A percentile compares a stretch with the other conserved stretches of the same genome.
Conservation (phyloP, 75 land plant genomes). For the Sequoia sempervirens region DNA sequence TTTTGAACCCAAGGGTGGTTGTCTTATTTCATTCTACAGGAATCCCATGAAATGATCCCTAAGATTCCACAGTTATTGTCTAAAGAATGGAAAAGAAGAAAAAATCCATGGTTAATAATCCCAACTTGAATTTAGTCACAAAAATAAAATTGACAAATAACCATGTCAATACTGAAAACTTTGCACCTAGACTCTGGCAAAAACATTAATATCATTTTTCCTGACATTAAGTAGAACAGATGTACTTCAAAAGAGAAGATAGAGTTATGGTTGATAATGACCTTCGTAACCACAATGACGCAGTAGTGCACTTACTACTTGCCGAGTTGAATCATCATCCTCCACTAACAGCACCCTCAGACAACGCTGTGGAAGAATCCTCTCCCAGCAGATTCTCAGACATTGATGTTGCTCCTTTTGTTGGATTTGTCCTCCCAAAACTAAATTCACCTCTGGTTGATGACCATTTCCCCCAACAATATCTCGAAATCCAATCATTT, state of each 20-base stretch:
- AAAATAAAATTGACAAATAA: neutral
- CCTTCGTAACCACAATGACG: slow-evolving; percentile 72
- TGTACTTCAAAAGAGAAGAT: neutral
- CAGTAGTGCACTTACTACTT: slow-evolving; percentile 61
- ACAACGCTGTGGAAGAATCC: slow-evolving; percentile 33
- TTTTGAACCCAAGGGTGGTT: too few relatives aligned
- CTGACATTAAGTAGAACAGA: neutral
- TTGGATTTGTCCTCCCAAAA: neutral
- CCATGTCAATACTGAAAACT: neutral
- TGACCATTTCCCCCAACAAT: neutral
- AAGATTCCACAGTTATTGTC: neutral
- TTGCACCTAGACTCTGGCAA: neutral
- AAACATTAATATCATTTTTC: neutral
- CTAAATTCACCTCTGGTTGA: neutral
- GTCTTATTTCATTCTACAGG: too few relatives aligned
- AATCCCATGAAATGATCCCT: neutral
- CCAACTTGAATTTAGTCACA: neutral
- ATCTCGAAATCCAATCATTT: neutral
- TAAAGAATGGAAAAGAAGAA: neutral
- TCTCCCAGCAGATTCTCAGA: slow-evolving; percentile 30
- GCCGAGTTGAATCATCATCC: slow-evolving; percentile 65
- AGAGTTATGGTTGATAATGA: slow-evolving; percentile 6
- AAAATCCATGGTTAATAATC: neutral
- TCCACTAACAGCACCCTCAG: slow-evolving; percentile 68
- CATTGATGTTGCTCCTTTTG: neutral